A percentile compares a stretch with the other conserved stretches of the same genome.
Evolutionary conservation across 306 rosid species (phyloP).

Genomic region (Vigna unguiculata): DNA sequence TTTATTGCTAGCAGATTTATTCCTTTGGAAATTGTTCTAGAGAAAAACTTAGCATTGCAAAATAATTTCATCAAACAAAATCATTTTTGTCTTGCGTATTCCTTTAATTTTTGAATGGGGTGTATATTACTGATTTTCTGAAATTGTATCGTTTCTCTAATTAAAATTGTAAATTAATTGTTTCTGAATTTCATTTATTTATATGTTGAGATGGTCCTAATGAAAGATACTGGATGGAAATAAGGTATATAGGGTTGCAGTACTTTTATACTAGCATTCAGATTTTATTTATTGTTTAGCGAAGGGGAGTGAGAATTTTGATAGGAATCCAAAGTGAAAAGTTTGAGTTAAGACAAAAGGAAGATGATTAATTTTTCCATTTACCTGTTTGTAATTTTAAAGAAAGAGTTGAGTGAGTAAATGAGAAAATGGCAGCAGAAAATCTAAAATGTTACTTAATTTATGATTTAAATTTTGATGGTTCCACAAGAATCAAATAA

Average conservation of each 20-base stretch:
- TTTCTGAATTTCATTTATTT: not conserved
- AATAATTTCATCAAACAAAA: not conserved
- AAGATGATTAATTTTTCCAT: not conserved
- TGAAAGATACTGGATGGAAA: not conserved
- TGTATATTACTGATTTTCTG: not conserved
- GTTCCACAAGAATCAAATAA: not conserved
- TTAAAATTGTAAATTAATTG: not conserved
- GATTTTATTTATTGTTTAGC: not conserved
- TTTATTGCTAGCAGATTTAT: too few species aligned
- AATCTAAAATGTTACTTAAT: slow-evolving; percentile 2
- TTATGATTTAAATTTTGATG: slow-evolving; percentile 11
- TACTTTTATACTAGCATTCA: not conserved
- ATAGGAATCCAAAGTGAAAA: slow-evolving; percentile 26
- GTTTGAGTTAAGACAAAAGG: not conserved
- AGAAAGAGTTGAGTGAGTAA: not conserved
- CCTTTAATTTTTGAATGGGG: not conserved
- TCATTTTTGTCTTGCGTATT: not conserved
- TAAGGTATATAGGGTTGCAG: not conserved
- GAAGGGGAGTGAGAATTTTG: not conserved
- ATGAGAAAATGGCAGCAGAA: not conserved
- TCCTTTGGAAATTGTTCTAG: too few species aligned
- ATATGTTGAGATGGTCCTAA: not conserved
- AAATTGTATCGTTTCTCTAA: not conserved
- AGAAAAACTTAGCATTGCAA: too few species aligned
- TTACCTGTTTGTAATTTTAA: not conserved